Base-by-base conservation (phyloP, 306 rosid species). In the Dalbergia cultrata region DNA sequence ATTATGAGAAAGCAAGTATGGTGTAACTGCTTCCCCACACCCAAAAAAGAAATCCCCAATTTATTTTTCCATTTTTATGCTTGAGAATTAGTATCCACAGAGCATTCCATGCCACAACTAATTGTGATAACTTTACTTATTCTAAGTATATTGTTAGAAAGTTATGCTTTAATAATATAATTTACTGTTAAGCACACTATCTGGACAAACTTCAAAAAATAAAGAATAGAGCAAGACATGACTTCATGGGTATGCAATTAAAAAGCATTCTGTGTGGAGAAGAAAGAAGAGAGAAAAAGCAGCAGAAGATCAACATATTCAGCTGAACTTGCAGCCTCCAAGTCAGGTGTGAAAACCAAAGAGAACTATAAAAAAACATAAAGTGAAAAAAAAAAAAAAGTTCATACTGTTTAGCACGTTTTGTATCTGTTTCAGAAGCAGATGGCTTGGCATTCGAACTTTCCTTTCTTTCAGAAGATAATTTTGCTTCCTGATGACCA, bases 351-450 rank as follows among this genome's bases (percentile, higher is more conserved):
- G 58, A 75, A 66, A 47, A 74, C 47, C 35, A 49, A 81, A 43
- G 43, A 82, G 18, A 64, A 47, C 57, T 12, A 58, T 64, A 69
- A 78, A 64, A 64, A 52, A 47, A 72, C n/a, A 60, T 62, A 73
- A 62, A 79, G 33, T 75, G n/a, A 52, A 80, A 72, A 75, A 75
- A 76, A 45, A 61, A 76, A 78, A 72, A 3, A 72, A 61, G 21
- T 39, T 82, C 97, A 21, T 91, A 95, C 99, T 95, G 99, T 88
- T 95, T 95, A 80, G 99, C 96, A 1, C 97, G 98, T 74, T 95
- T 95, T n/a, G 97, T 84, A 77, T 95, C 99, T 5, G 94, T 86
- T 67, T 95, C 99, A 18, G 91, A 90, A 52, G 88, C 82, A 81
- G 90, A 81, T 19, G 90, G 44, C 86, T 83, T 95, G 43, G 88